phyloP scores from a whole-genome alignment of 441 rosid species.

The Geranium incanum region DNA sequence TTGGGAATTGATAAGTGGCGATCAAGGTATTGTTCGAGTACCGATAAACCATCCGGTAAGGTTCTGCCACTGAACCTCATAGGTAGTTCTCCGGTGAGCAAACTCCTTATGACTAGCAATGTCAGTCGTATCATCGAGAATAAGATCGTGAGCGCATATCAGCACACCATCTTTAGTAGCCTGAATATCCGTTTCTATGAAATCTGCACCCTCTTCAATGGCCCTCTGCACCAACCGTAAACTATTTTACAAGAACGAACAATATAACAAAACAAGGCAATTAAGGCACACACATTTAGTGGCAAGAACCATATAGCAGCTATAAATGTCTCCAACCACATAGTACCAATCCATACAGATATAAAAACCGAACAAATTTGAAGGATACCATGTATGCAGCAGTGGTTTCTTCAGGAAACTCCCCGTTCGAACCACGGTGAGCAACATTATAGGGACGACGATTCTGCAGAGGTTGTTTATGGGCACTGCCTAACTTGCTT shows the following conservation, averaged over 20 bases:
- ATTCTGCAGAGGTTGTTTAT: slow-evolving; percentile 16
- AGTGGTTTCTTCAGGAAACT: slow-evolving; percentile 26
- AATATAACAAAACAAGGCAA: not conserved
- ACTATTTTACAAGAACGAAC: not conserved
- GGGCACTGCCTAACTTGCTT: not conserved
- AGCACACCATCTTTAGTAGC: slow-evolving; percentile 20
- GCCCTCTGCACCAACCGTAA: slow-evolving; percentile 16
- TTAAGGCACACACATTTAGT: not conserved
- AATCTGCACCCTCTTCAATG: slow-evolving; percentile 23
- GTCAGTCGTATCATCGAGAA: slow-evolving; percentile 18
- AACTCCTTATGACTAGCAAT: slow-evolving; percentile 16
- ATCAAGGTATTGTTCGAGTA: not conserved
- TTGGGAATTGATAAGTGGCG: too few relatives aligned
- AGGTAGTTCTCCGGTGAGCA: slow-evolving; percentile 18
- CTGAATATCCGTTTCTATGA: slow-evolving; percentile 20
- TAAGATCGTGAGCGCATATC: slow-evolving; percentile 22
- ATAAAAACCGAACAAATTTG: not conserved
- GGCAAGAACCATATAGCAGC: not conserved
- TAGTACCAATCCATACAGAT: not conserved
- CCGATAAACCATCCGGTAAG: slow-evolving; percentile 23
- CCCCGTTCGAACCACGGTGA: slow-evolving; percentile 25
- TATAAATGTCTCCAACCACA: not conserved
- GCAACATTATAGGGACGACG: slow-evolving; percentile 21
- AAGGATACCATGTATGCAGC: slow-evolving; percentile 19
- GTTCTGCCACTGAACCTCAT: slow-evolving; percentile 20